Evolutionary conservation across 805 yeast genomes (phyloP).

Genomic region (Sugiyamaella floridensis): DNA sequence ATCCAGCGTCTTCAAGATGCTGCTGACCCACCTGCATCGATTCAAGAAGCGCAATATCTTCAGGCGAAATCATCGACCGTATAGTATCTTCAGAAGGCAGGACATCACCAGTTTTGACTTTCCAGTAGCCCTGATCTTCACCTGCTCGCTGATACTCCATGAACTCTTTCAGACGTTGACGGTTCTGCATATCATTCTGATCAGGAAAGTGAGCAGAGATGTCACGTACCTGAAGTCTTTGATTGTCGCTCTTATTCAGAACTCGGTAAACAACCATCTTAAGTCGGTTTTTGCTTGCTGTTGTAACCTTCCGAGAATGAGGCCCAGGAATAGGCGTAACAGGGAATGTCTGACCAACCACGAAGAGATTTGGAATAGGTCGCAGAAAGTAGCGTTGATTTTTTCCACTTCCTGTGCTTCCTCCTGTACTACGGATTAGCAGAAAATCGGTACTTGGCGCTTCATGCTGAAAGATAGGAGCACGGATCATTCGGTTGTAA

Average conservation of each 20-base stretch:
- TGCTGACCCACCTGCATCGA: slow-evolving; percentile 94
- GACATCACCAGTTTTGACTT: slow-evolving; percentile 58
- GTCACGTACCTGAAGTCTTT: slow-evolving; percentile 76
- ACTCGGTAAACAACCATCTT: slow-evolving; percentile 91
- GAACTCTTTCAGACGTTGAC: slow-evolving; percentile 91
- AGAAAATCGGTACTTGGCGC: slow-evolving; percentile 72
- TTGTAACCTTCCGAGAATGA: slow-evolving; percentile 90
- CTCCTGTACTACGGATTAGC: slow-evolving; percentile 68
- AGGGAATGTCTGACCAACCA: slow-evolving; percentile 89
- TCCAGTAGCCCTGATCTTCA: slow-evolving; percentile 93
- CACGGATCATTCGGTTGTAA: slow-evolving; percentile 84
- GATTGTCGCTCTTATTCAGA: slow-evolving; percentile 63
- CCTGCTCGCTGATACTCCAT: slow-evolving; percentile 97
- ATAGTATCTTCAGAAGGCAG: slow-evolving; percentile 72
- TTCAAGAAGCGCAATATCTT: slow-evolving; percentile 79
- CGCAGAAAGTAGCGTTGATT: slow-evolving; percentile 66
- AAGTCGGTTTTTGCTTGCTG: slow-evolving; percentile 82
- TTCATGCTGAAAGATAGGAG: slow-evolving; percentile 89
- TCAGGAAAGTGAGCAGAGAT: slow-evolving; percentile 92
- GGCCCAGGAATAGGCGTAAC: slow-evolving; percentile 97
- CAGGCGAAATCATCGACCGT: slow-evolving; percentile 82
- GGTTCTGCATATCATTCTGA: slow-evolving; percentile 93
- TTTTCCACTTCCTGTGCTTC: slow-evolving; percentile 63
- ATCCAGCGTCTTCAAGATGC: slow-evolving; percentile 71
- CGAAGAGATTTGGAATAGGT: slow-evolving; percentile 62